phyloP scores from a whole-genome alignment of 164 flowering plant species.

The Annona cherimola region DNA sequence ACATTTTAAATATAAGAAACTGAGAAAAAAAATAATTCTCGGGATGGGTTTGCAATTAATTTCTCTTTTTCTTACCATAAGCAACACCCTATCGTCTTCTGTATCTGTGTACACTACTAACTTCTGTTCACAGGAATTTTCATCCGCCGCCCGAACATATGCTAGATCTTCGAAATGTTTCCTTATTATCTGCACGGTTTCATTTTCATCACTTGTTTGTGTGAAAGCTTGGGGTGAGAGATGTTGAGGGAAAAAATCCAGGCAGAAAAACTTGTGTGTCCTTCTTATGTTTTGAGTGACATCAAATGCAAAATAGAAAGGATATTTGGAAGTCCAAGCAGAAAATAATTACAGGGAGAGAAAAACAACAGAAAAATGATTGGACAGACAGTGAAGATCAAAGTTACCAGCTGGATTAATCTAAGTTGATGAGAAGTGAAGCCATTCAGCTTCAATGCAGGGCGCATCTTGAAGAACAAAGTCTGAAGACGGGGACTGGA shows the following conservation, averaged over 20 bases:
- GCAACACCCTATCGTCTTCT: slow-evolving; percentile 41
- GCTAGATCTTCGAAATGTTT: slow-evolving; percentile 71
- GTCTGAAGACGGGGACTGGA: slow-evolving; percentile 43
- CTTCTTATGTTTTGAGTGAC: too few species aligned
- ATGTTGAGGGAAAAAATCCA: too few species aligned
- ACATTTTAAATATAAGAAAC: too few species aligned
- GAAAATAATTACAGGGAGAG: not conserved
- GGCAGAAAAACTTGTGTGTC: too few species aligned
- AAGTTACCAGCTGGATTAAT: slow-evolving; percentile 68
- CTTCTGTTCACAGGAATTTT: slow-evolving; percentile 34
- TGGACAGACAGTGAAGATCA: not conserved
- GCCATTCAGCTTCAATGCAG: slow-evolving; percentile 61
- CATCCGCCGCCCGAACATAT: slow-evolving; percentile 40
- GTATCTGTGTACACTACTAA: slow-evolving; percentile 68
- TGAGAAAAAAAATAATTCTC: too few species aligned
- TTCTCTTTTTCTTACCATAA: slow-evolving; percentile 57
- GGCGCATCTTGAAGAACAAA: slow-evolving; percentile 68
- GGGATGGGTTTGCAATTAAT: slow-evolving; percentile 14
- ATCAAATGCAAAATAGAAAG: not conserved
- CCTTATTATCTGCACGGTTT: slow-evolving; percentile 40
- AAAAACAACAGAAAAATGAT: too few species aligned
- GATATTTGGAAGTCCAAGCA: not conserved
- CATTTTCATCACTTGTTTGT: slow-evolving; percentile 17
- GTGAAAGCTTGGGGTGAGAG: too few species aligned
- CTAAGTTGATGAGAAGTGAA: slow-evolving; percentile 76